phyloP scores from a whole-genome alignment of 2,329 filamentous ascomycete species.

The Teratosphaeria zuluensis region DNA sequence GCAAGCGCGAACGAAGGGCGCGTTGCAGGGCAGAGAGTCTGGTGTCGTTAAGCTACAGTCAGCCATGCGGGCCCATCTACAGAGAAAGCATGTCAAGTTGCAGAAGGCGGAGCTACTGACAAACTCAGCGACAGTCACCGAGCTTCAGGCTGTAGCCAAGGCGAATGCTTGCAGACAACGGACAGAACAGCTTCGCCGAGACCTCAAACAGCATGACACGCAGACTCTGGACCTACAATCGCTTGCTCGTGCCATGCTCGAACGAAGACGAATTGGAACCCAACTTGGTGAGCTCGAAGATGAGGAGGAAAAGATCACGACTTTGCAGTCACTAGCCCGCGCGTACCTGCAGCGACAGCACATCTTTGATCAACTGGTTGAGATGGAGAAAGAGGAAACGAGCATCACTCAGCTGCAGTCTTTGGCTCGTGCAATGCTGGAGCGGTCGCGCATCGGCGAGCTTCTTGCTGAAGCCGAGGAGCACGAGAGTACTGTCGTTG shows the following conservation, averaged over 20 bases:
- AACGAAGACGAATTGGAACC: slow-evolving; percentile 34
- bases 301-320: slow-evolving; percentile 47
- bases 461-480: slow-evolving; percentile 69
- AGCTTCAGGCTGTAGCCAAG: slow-evolving; percentile 33
- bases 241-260: slow-evolving; percentile 39
- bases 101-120: slow-evolving; percentile 11
- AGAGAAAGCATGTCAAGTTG: slow-evolving; percentile 12
- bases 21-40: slow-evolving; percentile 26
- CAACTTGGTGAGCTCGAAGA: slow-evolving; percentile 46
- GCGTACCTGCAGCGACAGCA: slow-evolving; percentile 56
- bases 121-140: slow-evolving; percentile 15
- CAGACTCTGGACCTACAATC: slow-evolving; percentile 43
- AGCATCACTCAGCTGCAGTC: slow-evolving; percentile 64
- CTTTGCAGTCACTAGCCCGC: slow-evolving; percentile 58
- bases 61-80: slow-evolving; percentile 53
- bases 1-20: slow-evolving; percentile 20
- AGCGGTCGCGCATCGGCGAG: slow-evolving; percentile 63
- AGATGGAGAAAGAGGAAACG: slow-evolving; percentile 58
- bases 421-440: slow-evolving; percentile 66
- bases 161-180: slow-evolving; percentile 16
- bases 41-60: slow-evolving; percentile 52
- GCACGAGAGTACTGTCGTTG: slow-evolving; percentile 66
- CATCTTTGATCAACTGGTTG: slow-evolving; percentile 54
- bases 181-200: slow-evolving; percentile 19
- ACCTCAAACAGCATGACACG: slow-evolving; percentile 36